Evolutionary conservation across 208 protist species (phyloP).

Genomic region (Trypanosoma lewisi): DNA sequence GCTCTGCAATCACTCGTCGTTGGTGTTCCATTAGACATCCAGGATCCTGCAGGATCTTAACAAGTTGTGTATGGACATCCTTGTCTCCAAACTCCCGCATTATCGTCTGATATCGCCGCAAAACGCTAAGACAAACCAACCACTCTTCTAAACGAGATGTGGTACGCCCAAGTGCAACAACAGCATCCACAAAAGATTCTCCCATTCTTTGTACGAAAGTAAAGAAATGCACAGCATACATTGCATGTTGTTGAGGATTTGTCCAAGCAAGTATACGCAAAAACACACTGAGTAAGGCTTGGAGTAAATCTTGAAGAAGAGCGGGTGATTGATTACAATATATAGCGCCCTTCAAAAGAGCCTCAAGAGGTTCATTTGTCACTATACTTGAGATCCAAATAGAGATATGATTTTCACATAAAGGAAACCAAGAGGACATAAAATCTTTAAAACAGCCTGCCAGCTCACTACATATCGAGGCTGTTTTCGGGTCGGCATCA

Average conservation of each 20-base stretch:
- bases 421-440: conserved; percentile 13
- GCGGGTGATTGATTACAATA: conserved; percentile 12
- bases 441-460: conserved; percentile 3
- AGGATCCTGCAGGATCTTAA: not conserved
- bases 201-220: not conserved
- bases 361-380: conserved; percentile 2
- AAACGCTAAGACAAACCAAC: conserved; percentile 13
- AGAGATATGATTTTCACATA: conserved; percentile 12
- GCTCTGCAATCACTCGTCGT: conserved; percentile 14
- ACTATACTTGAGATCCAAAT: conserved; percentile 10
- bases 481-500: not conserved
- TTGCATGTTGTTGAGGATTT: not conserved
- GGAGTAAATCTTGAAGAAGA: conserved; percentile 10
- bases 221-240: conserved; percentile 19
- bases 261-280: conserved; percentile 7
- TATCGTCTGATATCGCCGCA: conserved; percentile 6
- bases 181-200: conserved; percentile 12
- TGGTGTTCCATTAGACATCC: conserved; percentile 1
- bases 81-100: conserved; percentile 4
- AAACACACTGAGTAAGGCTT: conserved; percentile 7
- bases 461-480: not conserved
- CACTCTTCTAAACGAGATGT: conserved; percentile 5
- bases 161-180: conserved; percentile 3
- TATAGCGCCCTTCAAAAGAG: conserved; percentile 1
- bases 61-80: not conserved